A percentile compares a stretch with the other conserved stretches of the same genome.
phyloP scores from a whole-genome alignment of 2,329 filamentous ascomycete species.

The Colletotrichum theobromicola region DNA sequence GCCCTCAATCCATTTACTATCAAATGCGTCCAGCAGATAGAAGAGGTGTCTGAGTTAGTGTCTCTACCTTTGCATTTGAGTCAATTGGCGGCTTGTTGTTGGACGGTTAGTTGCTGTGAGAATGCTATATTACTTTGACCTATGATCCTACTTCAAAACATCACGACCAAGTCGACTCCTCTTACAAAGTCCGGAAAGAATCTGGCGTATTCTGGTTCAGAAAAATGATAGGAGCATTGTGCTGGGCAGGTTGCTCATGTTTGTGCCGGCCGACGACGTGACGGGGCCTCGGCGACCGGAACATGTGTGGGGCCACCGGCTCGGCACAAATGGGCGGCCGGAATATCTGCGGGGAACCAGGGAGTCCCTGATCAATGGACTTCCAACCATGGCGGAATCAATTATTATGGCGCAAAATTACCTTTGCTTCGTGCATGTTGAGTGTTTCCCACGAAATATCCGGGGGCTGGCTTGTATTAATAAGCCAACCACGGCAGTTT shows the following conservation, averaged over 20 bases:
- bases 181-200: not conserved
- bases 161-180: not conserved
- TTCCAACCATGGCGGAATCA: not conserved
- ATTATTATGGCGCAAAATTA: not conserved
- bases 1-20: fast-evolving
- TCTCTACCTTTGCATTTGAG: not conserved
- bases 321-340: not conserved
- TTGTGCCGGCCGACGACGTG: not conserved
- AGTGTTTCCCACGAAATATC: no score
- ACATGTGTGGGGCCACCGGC: not conserved
- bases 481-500: not conserved
- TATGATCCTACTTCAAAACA: not conserved
- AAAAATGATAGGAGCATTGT: not conserved
- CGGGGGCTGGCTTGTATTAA: not conserved
- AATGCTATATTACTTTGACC: not conserved
- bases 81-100: no score
- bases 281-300: not conserved
- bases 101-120: not conserved
- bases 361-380: not conserved
- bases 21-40: not conserved
- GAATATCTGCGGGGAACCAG: not conserved
- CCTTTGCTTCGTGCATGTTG: no score
- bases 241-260: fast-evolving
- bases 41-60: not conserved
- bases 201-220: not conserved